Evolutionary conservation across 148 eudicot genomes (phyloP), one percentile per base, ranked within the genome.

Genomic region (Euryodendron excelsum): DNA sequence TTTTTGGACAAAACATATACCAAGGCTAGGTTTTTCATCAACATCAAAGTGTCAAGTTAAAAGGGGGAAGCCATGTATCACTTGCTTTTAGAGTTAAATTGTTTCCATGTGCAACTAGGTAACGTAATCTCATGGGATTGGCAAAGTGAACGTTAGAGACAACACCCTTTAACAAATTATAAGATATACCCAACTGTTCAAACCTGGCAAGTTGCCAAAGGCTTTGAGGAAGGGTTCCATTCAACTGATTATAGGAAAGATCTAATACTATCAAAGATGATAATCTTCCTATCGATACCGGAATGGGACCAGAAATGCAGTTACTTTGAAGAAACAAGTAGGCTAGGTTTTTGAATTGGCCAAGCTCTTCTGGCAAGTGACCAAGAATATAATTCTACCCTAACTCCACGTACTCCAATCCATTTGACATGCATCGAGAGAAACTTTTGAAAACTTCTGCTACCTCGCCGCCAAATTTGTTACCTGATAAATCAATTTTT

Each of bases 191-290:
- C 63, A 79, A 15, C 1, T 0, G 2, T 62, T 79, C 62, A 18
- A 83, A 61, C 45, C 59, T 74, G 31, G 18, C 48, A 20, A 82
- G 85, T 37, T 69, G 75, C 39, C 85, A 36, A n/a, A 82, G 27
- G 48, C 63, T 68, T 34, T 82, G 39, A 15, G 75, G 75, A 21
- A 78, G 44, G 27, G 80, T 48, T 69, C 72, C 76, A 28, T 41
- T 74, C 11, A 82, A 47, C 21, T 33, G 52, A 28, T 82, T 82
- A 18, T 15, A 1, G 7, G 55, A 31, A 33, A 82, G 47, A 48
- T 30, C 17, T 30, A 82, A 52, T 0, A 1, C 1, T 36, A 11
- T 64, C 67, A 79, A 53, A 27, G 81, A 66, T 14, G 70, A 68
- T 68, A 50, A 65, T 18, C 50, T 74, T 71, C 76, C 74, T 69